These are phyloP conservation scores for Sarcodon sp. DNA, from an alignment of 768 basidiomycete genomes.

Conservation along the genomic window DNA sequence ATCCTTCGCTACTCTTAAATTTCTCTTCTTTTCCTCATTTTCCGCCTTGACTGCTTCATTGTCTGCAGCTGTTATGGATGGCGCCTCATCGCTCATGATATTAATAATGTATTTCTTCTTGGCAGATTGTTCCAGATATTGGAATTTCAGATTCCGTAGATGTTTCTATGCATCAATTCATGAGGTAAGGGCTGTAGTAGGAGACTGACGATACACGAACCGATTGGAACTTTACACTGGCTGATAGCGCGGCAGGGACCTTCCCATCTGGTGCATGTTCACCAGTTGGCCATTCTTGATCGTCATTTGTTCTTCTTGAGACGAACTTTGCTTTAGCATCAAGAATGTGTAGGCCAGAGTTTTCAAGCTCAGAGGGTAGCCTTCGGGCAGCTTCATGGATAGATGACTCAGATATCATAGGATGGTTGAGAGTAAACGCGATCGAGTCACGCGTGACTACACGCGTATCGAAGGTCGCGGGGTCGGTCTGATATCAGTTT, in stretches of 20 bases:
- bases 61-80: conserved; percentile 66
- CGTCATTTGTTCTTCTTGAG: background rate
- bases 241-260: background rate
- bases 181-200: background rate
- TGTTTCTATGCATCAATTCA: conserved; percentile 33
- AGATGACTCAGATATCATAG: background rate
- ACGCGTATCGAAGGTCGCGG: too few species aligned
- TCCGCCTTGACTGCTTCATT: conserved; percentile 48
- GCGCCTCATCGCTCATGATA: conserved; percentile 79
- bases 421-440: background rate
- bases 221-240: background rate
- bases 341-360: background rate
- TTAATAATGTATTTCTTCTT: conserved; percentile 82
- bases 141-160: conserved; percentile 75
- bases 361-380: background rate
- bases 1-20: conserved; percentile 51
- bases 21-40: conserved; percentile 64
- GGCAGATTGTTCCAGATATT: conserved; percentile 82
- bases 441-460: too few species aligned
- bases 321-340: background rate
- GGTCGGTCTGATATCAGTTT: too few species aligned
- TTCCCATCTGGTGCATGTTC: background rate
- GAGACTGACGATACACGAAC: background rate
- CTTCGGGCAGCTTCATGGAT: background rate
- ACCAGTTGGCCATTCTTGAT: background rate